Base-by-base conservation (phyloP, 2,329 filamentous ascomycete species). In the Phialophora macrospora region DNA sequence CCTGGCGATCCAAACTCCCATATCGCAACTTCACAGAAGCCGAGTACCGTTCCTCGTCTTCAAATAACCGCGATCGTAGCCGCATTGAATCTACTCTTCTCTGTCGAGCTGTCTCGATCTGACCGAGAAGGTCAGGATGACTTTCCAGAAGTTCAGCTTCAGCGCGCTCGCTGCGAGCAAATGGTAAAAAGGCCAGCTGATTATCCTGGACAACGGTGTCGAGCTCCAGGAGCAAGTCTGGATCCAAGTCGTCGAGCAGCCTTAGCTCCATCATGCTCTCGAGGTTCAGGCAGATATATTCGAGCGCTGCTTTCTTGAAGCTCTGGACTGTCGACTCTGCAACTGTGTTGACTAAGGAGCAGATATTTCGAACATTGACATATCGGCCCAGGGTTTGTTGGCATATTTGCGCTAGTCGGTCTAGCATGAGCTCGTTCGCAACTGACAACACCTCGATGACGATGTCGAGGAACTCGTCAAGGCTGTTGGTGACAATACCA, bases 371-470 rank as follows among this genome's bases (percentile, higher is more conserved):
- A 4, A 88, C 90, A 56, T 75, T 74, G 75, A 71, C 69, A 63
- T 62, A 68, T 58, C 86, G 87, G 41, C 93, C 93, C 65, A 98
- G 85, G 24, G 93, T 80, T 65, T 86, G 88, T 75, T 99, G 95
- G 76, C 95, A 98, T 30, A 96, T 88, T 75, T 97, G 91, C 4
- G 92, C 92, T 4, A 99, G 80, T 6, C 93, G 86, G 75, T 97
- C 93, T 55, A 99, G 84, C 93, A 99, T 97, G 64, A 99, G 81
- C 77, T 99, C 94, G 74, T 99, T 95, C 12, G 93, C 92, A 60
- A 92, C 89, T 63, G 88, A 88, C 85, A 98, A 89, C 52, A 98
- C 91, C 72, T 97, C 93, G 79, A 98, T 85, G 8, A 97, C 84
- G n/a, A 95, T 81, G 72, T 98, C 93, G 4, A 93, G 87, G 68